These are phyloP conservation scores for Saturnispora galanensis DNA, from an alignment of 805 yeast species.

Conservation along the genomic window DNA sequence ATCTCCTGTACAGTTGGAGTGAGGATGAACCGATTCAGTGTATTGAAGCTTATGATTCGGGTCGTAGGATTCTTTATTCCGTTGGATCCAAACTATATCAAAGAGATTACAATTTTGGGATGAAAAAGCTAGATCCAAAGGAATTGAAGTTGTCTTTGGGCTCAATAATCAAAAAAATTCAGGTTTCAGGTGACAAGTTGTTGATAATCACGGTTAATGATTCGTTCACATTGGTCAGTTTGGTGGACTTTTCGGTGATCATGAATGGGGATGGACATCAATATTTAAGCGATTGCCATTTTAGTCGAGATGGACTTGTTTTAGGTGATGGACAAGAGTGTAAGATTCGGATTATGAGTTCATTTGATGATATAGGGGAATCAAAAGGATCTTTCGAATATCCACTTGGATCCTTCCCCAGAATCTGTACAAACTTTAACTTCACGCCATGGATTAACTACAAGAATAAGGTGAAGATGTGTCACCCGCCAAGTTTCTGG, in stretches of 20 bases:
- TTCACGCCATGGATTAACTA: slow-evolving; percentile 25
- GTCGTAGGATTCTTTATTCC: slow-evolving; percentile 19
- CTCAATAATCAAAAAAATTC: slow-evolving; percentile 2
- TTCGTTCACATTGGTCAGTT: slow-evolving; percentile 14
- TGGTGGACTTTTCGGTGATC: background rate
- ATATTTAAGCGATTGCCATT: slow-evolving; percentile 1
- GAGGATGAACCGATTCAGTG: slow-evolving; percentile 17
- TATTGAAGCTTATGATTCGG: slow-evolving; percentile 16
- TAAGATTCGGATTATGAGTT: slow-evolving; percentile 6
- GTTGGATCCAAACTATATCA: slow-evolving; percentile 7
- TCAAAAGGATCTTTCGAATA: too few species aligned
- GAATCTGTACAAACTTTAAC: slow-evolving; percentile 22
- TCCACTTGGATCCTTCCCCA: slow-evolving; percentile 24
- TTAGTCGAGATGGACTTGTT: slow-evolving; percentile 11
- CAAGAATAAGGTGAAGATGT: slow-evolving; percentile 4
- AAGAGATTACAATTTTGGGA: slow-evolving; percentile 2
- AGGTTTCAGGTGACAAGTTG: slow-evolving; percentile 6
- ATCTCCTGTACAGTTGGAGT: slow-evolving; percentile 14
- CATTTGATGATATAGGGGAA: too few species aligned
- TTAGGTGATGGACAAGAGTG: slow-evolving; percentile 15
- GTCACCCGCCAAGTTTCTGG: slow-evolving; percentile 13
- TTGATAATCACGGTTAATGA: slow-evolving; percentile 23
- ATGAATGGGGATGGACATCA: background rate
- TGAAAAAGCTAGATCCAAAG: background rate
- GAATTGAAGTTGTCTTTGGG: background rate